Conservation (phyloP, 1,284 basidiomycete species). For the Vanrija pseudolonga region DNA sequence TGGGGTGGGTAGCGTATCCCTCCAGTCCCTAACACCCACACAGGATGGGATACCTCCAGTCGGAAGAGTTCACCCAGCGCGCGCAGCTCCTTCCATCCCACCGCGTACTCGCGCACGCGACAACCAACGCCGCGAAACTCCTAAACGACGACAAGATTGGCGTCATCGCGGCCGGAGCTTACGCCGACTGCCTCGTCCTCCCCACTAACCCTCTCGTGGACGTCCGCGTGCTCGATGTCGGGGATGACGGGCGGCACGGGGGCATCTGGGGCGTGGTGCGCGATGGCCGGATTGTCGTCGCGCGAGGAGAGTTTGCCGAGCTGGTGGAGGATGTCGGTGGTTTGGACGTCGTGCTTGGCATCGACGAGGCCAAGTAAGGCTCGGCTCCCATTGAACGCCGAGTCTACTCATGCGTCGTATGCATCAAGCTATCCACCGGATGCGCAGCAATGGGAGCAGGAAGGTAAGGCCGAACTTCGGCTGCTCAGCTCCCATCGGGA, state of each 20-base stretch:
- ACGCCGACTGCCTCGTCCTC: constrained; percentile 53
- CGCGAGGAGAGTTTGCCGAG: constrained; percentile 9
- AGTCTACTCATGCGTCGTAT: too few relatives aligned
- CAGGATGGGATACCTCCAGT: constrained; percentile 18
- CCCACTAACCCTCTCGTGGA: constrained; percentile 53
- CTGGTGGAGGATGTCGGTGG: neutral
- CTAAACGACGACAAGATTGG: constrained; percentile 49
- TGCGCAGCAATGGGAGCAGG: too few relatives aligned
- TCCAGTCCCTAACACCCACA: neutral
- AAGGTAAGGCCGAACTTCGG: too few relatives aligned
- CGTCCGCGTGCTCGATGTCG: constrained; percentile 52
- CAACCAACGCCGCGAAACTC: constrained; percentile 52
- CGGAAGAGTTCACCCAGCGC: constrained; percentile 51
- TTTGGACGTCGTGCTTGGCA: constrained; percentile 15
- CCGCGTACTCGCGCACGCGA: constrained; percentile 52
- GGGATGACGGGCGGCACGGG: constrained; percentile 23
- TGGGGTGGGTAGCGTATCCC: neutral
- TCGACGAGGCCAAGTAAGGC: constrained; percentile 4
- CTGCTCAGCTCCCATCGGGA: too few relatives aligned
- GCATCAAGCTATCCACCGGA: too few relatives aligned
- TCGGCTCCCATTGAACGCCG: too few relatives aligned
- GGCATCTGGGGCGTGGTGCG: constrained; percentile 22
- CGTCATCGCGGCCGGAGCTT: constrained; percentile 45
- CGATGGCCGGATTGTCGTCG: constrained; percentile 21
- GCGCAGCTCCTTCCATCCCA: constrained; percentile 47